Conservation (phyloP, 1,284 basidiomycete species). For the Meripilus lineatus region DNA sequence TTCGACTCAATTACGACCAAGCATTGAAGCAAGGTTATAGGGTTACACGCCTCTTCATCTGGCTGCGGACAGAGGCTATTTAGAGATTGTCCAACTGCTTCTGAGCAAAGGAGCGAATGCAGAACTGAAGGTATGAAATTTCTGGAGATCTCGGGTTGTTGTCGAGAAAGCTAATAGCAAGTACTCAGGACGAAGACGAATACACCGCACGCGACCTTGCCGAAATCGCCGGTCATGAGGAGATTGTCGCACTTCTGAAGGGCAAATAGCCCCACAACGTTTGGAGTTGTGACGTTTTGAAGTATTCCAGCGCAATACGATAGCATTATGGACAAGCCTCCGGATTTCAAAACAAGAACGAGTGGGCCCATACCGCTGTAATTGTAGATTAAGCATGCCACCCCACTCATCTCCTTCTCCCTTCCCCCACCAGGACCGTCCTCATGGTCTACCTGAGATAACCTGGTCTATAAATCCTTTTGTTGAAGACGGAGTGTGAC, state of each 20-base stretch:
- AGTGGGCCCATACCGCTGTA: too few relatives aligned
- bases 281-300: background rate
- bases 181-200: constrained; percentile 68
- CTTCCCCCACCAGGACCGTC: too few relatives aligned
- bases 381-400: too few relatives aligned
- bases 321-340: background rate
- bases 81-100: constrained; percentile 51
- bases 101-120: constrained; percentile 54
- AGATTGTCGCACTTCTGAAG: constrained; percentile 50
- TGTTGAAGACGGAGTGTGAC: too few relatives aligned
- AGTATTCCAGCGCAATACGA: background rate
- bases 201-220: constrained; percentile 66
- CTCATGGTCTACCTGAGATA: too few relatives aligned
- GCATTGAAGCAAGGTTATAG: constrained; percentile 35
- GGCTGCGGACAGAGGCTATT: constrained; percentile 76
- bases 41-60: constrained; percentile 85
- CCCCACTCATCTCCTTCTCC: too few relatives aligned
- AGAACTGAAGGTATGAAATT: background rate
- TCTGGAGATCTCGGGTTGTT: background rate
- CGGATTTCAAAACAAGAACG: background rate
- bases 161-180: background rate
- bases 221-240: constrained; percentile 56
- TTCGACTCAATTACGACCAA: background rate
- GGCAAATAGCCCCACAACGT: too few relatives aligned
- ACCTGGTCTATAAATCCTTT: too few relatives aligned